A percentile compares a stretch with the other conserved stretches of the same genome.
These are phyloP conservation scores for Phaffia australis DNA, from an alignment of 768 basidiomycete species.

Conservation along the genomic window DNA sequence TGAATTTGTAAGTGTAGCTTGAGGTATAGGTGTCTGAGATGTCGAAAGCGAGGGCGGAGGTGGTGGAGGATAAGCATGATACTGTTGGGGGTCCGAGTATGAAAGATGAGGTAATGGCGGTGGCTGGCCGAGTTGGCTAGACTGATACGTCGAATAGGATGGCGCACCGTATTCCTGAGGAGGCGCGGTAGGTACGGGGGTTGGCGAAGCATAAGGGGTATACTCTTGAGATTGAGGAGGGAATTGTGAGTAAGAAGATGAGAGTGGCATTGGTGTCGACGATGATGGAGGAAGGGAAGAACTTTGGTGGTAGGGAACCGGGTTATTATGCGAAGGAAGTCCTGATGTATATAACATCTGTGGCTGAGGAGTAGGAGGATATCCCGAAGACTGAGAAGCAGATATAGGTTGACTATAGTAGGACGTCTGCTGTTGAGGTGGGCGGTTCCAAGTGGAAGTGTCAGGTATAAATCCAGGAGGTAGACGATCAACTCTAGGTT, in stretches of 20 bases:
- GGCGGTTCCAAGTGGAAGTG: neutral
- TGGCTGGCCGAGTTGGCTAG: neutral
- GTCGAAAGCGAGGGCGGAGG: neutral
- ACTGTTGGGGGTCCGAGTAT: conserved; percentile 5
- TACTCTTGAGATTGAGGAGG: neutral
- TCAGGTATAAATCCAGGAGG: neutral
- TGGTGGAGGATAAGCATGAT: neutral
- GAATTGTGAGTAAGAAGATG: neutral
- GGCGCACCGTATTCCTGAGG: conserved; percentile 7
- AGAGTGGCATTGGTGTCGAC: neutral
- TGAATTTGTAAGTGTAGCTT: too few species aligned
- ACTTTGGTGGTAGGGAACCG: neutral
- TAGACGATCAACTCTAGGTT: neutral
- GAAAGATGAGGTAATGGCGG: conserved; percentile 10
- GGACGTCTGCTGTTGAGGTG: conserved; percentile 6
- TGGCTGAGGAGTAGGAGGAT: neutral
- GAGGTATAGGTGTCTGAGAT: neutral
- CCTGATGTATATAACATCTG: neutral
- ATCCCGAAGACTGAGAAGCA: neutral
- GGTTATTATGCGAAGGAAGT: neutral
- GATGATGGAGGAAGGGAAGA: neutral
- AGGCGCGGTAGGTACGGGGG: neutral
- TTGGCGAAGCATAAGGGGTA: too few species aligned
- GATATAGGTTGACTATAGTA: neutral
- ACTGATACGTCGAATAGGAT: conserved; percentile 6